Percentiles rank a stretch among this genome's conserved stretches.
phyloP scores from a whole-genome alignment of 1,284 basidiomycete genomes.

The Dichomitus squalens region DNA sequence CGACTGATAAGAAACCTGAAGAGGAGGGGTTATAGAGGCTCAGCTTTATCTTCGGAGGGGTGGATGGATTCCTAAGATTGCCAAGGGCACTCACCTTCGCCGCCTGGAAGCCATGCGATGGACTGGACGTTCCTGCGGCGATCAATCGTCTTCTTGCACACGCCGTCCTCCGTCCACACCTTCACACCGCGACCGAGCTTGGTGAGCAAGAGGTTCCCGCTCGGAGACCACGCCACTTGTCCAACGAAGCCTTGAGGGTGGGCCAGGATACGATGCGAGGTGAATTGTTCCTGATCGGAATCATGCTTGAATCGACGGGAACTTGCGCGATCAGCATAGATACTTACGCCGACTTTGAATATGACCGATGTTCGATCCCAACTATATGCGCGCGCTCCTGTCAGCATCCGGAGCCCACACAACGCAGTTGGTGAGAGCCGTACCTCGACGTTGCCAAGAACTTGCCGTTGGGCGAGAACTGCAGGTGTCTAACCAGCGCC shows the following conservation, averaged over 20 bases:
- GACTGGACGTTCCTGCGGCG: constrained; percentile 63
- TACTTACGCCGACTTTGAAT: constrained; percentile 65
- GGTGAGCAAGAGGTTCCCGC: constrained; percentile 62
- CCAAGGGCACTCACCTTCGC: constrained; percentile 49
- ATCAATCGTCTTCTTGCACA: constrained; percentile 72
- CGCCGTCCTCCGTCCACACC: constrained; percentile 78
- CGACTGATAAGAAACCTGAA: constrained; percentile 59
- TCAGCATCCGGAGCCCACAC: background rate
- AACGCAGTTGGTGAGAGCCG: constrained; percentile 1
- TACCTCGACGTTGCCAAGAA: constrained; percentile 74
- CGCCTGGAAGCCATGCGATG: constrained; percentile 71
- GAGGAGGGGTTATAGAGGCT: background rate
- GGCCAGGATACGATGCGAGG: constrained; percentile 64
- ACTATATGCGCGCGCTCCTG: constrained; percentile 36
- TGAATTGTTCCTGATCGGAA: constrained; percentile 51
- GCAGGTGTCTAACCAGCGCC: constrained; percentile 67
- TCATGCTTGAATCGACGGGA: background rate
- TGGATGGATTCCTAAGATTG: background rate
- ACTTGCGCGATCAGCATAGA: background rate
- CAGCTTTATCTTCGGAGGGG: background rate
- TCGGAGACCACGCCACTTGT: constrained; percentile 81
- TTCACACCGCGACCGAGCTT: constrained; percentile 73
- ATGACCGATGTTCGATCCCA: constrained; percentile 80
- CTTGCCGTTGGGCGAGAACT: constrained; percentile 73
- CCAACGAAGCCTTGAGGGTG: constrained; percentile 77